Conservation (phyloP, 1,139 yeast species). For the Sugiyamaella castrensis region DNA sequence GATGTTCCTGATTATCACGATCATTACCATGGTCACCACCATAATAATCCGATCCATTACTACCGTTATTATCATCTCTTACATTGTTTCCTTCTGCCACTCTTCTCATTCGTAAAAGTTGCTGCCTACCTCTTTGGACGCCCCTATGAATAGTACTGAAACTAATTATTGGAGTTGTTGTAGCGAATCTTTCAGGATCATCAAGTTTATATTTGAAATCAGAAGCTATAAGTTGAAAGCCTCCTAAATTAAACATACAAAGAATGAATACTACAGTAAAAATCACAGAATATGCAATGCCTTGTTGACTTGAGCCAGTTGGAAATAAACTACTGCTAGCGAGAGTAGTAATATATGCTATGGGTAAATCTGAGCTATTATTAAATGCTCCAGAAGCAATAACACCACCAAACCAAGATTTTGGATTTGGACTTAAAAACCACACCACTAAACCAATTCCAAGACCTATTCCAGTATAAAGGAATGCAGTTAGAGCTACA, state of each 20-base stretch:
- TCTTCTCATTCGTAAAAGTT: conserved; percentile 1
- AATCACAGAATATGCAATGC: conserved; percentile 83
- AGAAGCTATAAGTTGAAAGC: conserved; percentile 64
- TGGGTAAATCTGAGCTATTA: conserved; percentile 72
- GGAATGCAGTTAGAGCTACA: conserved; percentile 59
- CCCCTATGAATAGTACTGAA: neutral
- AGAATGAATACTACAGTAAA: conserved; percentile 70
- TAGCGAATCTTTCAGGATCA: conserved; percentile 5
- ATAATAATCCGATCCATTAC: neutral
- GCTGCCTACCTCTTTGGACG: neutral
- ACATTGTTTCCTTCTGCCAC: neutral
- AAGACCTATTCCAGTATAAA: conserved; percentile 40
- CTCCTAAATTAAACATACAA: conserved; percentile 73
- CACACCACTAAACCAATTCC: conserved; percentile 34
- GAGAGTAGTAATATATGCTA: conserved; percentile 81
- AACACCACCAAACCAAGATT: conserved; percentile 75
- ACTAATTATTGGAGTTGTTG: conserved; percentile 6
- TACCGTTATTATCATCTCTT: neutral
- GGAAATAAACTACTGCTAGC: conserved; percentile 63
- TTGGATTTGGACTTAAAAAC: conserved; percentile 52
- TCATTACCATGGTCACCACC: neutral
- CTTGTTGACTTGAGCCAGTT: conserved; percentile 60
- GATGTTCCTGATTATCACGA: neutral
- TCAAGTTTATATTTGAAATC: conserved; percentile 47
- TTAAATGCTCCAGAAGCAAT: conserved; percentile 68